Conservation (phyloP, 2,329 filamentous ascomycete genomes). For the Scedosporium minutisporum region DNA sequence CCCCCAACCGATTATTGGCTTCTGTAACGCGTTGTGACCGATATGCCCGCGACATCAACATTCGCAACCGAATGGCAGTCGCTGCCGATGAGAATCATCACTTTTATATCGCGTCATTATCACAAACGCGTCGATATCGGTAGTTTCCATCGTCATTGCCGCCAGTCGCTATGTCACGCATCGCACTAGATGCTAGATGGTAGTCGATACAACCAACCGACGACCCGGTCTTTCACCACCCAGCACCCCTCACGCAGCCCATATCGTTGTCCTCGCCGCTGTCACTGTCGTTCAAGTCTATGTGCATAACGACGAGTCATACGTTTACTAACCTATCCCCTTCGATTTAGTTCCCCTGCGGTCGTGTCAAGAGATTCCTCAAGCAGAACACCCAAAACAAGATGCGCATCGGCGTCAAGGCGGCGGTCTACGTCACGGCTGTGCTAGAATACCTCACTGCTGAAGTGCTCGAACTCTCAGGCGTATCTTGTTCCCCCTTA, state of each 20-base stretch:
- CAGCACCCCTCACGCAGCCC: neutral
- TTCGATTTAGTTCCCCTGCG: too few species aligned
- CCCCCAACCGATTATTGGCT: neutral
- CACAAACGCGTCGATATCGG: neutral
- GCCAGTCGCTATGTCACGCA: neutral
- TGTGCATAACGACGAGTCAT: too few species aligned
- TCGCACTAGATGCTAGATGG: too few species aligned
- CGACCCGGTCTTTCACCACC: neutral
- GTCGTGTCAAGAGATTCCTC: too few species aligned
- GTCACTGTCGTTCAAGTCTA: neutral
- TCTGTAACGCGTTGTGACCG: constrained; percentile 11
- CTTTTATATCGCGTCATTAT: neutral
- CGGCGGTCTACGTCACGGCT: constrained; percentile 94
- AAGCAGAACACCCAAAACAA: too few species aligned
- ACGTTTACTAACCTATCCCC: too few species aligned
- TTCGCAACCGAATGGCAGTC: neutral
- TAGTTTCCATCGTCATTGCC: neutral
- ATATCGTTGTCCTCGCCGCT: neutral
- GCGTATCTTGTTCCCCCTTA: constrained; percentile 44
- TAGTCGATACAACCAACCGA: neutral
- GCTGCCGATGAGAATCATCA: neutral
- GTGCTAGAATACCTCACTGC: constrained; percentile 97
- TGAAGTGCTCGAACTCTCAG: constrained; percentile 94
- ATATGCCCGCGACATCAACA: neutral
- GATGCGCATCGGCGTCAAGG: constrained; percentile 89